Conservation (phyloP, 768 basidiomycete genomes). For the Tricholoma bakamatsutake region DNA sequence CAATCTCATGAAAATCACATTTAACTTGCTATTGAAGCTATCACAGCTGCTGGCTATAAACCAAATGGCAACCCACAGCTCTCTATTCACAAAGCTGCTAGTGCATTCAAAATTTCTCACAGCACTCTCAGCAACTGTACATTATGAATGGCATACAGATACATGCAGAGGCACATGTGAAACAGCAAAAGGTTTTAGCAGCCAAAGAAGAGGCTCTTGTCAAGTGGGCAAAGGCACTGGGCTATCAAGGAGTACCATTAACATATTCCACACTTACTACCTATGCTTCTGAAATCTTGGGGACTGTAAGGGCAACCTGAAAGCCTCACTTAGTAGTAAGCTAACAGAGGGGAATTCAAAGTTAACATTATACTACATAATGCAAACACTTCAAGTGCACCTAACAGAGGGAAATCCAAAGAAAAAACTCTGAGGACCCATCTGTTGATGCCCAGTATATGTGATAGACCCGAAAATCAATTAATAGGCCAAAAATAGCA, state of each 20-base stretch:
- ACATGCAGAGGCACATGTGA: slow-evolving; percentile 12
- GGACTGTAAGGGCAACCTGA: too few relatives aligned
- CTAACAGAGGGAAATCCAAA: too few relatives aligned
- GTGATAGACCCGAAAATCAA: too few relatives aligned
- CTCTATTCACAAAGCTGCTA: slow-evolving; percentile 14
- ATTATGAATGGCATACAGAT: slow-evolving; percentile 6
- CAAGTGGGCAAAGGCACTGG: slow-evolving; percentile 19
- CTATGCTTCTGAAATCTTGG: slow-evolving; percentile 10
- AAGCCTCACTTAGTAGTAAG: too few relatives aligned
- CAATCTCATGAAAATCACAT: slow-evolving; percentile 10
- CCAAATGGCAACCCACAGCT: slow-evolving; percentile 5
- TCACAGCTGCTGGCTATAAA: slow-evolving; percentile 2
- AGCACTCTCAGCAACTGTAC: neutral
- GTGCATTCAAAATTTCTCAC: slow-evolving; percentile 10
- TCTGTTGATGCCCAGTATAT: too few relatives aligned
- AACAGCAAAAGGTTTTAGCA: slow-evolving; percentile 10
- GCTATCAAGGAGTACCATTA: slow-evolving; percentile 13
- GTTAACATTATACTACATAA: too few relatives aligned
- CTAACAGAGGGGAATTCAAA: too few relatives aligned
- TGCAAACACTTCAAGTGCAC: too few relatives aligned
- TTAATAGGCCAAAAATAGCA: too few relatives aligned
- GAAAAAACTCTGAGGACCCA: too few relatives aligned
- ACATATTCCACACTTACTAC: neutral
- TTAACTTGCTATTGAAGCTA: slow-evolving; percentile 2
- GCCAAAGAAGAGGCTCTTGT: slow-evolving; percentile 15